These are phyloP conservation scores for Stylosanthes scabra DNA, from an alignment of 331 rosid species.

Conservation along the genomic window DNA sequence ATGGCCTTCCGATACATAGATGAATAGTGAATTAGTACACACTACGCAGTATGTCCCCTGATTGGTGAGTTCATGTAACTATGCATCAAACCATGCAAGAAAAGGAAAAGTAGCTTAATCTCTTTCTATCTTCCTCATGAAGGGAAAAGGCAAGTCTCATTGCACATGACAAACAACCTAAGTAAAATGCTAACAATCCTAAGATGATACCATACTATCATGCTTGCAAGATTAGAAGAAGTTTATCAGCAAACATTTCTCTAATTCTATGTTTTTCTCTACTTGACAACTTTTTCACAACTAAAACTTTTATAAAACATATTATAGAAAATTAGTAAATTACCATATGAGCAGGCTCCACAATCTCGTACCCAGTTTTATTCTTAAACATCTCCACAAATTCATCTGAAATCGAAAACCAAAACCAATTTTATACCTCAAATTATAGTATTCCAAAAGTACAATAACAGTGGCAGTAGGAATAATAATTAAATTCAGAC, in stretches of 20 bases:
- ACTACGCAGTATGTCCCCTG: too few species aligned
- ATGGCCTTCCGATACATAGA: too few species aligned
- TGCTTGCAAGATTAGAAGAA: background rate
- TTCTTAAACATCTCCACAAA: conserved; percentile 82
- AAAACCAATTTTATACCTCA: conserved; percentile 20
- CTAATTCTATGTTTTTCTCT: background rate
- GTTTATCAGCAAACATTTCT: conserved; percentile 22
- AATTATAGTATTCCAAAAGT: conserved; percentile 18
- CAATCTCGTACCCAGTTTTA: conserved; percentile 81
- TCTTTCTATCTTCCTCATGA: background rate
- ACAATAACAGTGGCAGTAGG: background rate
- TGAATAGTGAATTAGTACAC: too few species aligned
- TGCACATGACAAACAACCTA: conserved; percentile 10
- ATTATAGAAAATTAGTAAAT: conserved; percentile 36
- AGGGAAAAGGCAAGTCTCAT: background rate
- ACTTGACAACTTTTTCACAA: background rate
- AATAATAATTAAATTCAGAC: background rate
- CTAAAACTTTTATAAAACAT: background rate
- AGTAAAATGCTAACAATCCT: conserved; percentile 8
- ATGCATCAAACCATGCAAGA: background rate
- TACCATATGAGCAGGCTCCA: conserved; percentile 99
- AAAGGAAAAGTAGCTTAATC: background rate
- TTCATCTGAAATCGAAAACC: conserved; percentile 66
- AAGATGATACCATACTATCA: conserved; percentile 1
- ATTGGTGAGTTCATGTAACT: too few species aligned